Evolutionary conservation across 371 early-diverging fungal species (phyloP), one percentile per base, ranked within the genome.

Genomic region (Circinella umbellata): DNA sequence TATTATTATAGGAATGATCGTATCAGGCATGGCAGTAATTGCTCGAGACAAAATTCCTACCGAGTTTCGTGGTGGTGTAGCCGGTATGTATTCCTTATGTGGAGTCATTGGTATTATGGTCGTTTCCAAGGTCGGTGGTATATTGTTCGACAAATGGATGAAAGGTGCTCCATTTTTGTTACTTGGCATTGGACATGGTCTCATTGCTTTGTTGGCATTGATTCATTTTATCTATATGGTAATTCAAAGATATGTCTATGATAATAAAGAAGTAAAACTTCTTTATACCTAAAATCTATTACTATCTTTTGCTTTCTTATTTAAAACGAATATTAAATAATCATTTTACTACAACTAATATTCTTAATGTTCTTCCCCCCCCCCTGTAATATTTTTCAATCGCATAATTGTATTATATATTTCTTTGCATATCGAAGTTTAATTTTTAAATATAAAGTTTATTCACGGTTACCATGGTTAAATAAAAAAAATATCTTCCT

Each of bases 31-130:
- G 81, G 80, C 90, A 0, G 79, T 94, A 63, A 86, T 89, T 51
- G 87, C 88, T 55, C 84, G 85, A 0, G 64, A 75, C 27, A 73
- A 79, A 64, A 75, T 92, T 7, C 83, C 88, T 6, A 66, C 70
- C 17, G 78, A 84, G 35, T 76, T 86, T 35, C 82, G 89, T 46
- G 95, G 94, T 11, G 78, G 82, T 62, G 88, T 93, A 0, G 89
- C 93, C 0, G 93, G 94, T 11, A 82, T 89, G 0, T 91, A 88
- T 68, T 85, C 85, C 5, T 85, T 92, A 47, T 89, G 81, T 72
- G 95, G 95, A 9, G 92, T 89, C 9, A 15, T 80, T 63, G 84
- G 81, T 34, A 81, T 84, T 51, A 79, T 84, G 42, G 38, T 78
- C 18, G 20, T 84, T 0, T 80, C 86, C 35, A 83, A 86, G 61